A percentile compares a stretch with the other conserved stretches of the same genome.
Evolutionary conservation across 2,329 filamentous ascomycete species (phyloP).

Genomic region (Ophiobolus disseminans): DNA sequence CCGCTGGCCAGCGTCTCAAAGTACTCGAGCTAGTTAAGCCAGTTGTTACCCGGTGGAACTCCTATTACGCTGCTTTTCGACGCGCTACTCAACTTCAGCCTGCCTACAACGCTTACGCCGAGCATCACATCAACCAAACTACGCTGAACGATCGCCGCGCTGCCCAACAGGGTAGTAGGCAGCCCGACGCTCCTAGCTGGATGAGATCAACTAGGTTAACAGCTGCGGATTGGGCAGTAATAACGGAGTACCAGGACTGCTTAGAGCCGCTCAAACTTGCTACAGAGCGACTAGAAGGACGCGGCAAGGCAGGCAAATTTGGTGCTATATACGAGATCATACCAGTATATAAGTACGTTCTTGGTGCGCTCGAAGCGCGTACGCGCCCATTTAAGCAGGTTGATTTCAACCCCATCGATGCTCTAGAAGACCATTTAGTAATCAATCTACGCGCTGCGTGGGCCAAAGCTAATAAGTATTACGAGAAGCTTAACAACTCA

Average conservation of each 20-base stretch:
- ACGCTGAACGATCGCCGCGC: neutral
- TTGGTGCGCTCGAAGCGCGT: neutral
- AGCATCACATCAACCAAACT: slow-evolving; percentile 1
- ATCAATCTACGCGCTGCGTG: slow-evolving; percentile 3
- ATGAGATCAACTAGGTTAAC: slow-evolving; percentile 3
- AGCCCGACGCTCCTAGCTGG: neutral
- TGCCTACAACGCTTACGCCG: slow-evolving; percentile 1
- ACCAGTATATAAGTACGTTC: slow-evolving; percentile 1
- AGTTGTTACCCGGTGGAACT: too few species aligned
- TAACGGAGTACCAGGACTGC: slow-evolving; percentile 2
- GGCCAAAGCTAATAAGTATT: slow-evolving; percentile 7
- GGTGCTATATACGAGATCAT: slow-evolving; percentile 5
- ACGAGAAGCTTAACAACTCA: slow-evolving; percentile 6
- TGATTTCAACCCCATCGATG: slow-evolving; percentile 1
- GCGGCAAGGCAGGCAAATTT: slow-evolving; percentile 2
- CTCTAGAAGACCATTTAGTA: slow-evolving; percentile 2
- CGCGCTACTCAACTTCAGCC: neutral
- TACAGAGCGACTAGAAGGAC: slow-evolving; percentile 5
- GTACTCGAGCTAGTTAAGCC: neutral
- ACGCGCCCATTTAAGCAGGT: neutral
- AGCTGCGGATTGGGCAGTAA: slow-evolving; percentile 2
- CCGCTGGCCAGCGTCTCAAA: neutral
- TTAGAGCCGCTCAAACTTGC: slow-evolving; percentile 2
- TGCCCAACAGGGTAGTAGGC: neutral
- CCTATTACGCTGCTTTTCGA: neutral